Conservation (phyloP, 805 yeast genomes). For the Debaryomyces castellii region DNA sequence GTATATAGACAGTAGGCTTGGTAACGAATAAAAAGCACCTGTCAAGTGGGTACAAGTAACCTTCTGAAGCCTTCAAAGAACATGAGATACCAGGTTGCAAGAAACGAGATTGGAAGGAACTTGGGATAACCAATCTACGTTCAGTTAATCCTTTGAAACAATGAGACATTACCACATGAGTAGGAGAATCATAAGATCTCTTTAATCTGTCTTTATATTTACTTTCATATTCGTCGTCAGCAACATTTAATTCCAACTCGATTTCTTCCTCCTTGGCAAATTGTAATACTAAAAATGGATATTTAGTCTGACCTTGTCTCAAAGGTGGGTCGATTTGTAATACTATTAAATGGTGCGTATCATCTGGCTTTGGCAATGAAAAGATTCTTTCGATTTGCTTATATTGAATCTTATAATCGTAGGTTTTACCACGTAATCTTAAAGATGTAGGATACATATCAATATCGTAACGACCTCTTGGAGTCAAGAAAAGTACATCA, state of each 20-base stretch:
- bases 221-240: slow-evolving; percentile 74
- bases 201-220: slow-evolving; percentile 74
- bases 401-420: slow-evolving; percentile 93
- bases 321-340: slow-evolving; percentile 95
- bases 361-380: slow-evolving; percentile 92
- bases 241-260: slow-evolving; percentile 83
- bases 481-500: slow-evolving; percentile 89
- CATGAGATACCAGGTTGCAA: slow-evolving; percentile 86
- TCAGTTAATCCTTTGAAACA: slow-evolving; percentile 89
- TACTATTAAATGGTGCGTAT: slow-evolving; percentile 81
- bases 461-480: slow-evolving; percentile 97
- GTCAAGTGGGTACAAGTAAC: slow-evolving; percentile 89
- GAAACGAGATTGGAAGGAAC: slow-evolving; percentile 72
- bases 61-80: slow-evolving; percentile 93
- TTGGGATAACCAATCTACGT: slow-evolving; percentile 81
- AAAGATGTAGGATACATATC: slow-evolving; percentile 87
- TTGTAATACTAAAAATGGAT: slow-evolving; percentile 89
- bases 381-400: slow-evolving; percentile 87
- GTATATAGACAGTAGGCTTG: slow-evolving; percentile 90
- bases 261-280: slow-evolving; percentile 87
- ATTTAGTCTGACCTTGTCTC: slow-evolving; percentile 97
- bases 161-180: slow-evolving; percentile 84
- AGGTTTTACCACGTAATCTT: slow-evolving; percentile 94
- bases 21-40: slow-evolving; percentile 88
- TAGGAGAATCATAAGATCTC: slow-evolving; percentile 77